phyloP scores from a whole-genome alignment of 1,284 basidiomycete genomes.

The Sporisorium graminicola region DNA sequence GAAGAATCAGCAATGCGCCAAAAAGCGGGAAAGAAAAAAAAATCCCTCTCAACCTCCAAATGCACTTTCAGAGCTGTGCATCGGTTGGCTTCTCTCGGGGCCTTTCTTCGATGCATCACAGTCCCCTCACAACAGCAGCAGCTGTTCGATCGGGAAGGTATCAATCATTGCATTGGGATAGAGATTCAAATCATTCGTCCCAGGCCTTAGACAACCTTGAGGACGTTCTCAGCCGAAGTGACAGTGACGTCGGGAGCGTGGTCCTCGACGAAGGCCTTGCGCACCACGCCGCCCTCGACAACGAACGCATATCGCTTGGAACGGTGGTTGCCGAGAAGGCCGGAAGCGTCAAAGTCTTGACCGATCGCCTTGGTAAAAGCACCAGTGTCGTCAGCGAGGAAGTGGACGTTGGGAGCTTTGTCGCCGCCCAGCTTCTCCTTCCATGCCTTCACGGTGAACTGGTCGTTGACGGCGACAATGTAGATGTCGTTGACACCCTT shows the following conservation, averaged over 20 bases:
- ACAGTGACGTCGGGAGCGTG: slow-evolving; percentile 59
- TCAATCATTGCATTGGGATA: too few species aligned
- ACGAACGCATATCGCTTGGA: slow-evolving; percentile 56
- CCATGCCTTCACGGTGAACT: slow-evolving; percentile 65
- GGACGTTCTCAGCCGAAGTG: slow-evolving; percentile 61
- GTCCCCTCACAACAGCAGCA: too few species aligned
- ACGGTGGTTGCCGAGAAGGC: slow-evolving; percentile 58
- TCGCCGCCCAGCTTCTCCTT: slow-evolving; percentile 62
- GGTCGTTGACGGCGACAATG: slow-evolving; percentile 66
- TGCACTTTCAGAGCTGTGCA: too few species aligned
- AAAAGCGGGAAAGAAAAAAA: too few species aligned
- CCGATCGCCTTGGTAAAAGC: slow-evolving; percentile 65
- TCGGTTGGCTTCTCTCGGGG: too few species aligned
- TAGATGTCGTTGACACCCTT: slow-evolving; percentile 65
- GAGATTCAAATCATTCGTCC: too few species aligned
- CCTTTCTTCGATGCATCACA: too few species aligned
- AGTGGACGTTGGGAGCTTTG: slow-evolving; percentile 52
- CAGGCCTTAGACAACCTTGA: slow-evolving; percentile 40
- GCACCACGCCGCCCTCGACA: slow-evolving; percentile 61
- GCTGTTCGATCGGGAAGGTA: not conserved
- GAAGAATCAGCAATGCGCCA: too few species aligned
- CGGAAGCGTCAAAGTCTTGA: slow-evolving; percentile 64
- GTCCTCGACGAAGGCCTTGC: slow-evolving; percentile 60
- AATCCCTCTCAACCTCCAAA: too few species aligned
- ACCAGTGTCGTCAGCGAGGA: slow-evolving; percentile 66